Percentiles rank a stretch among this genome's conserved stretches.
Conservation (phyloP, 2,329 filamentous ascomycete species). For the Colletotrichum liaoningense region DNA sequence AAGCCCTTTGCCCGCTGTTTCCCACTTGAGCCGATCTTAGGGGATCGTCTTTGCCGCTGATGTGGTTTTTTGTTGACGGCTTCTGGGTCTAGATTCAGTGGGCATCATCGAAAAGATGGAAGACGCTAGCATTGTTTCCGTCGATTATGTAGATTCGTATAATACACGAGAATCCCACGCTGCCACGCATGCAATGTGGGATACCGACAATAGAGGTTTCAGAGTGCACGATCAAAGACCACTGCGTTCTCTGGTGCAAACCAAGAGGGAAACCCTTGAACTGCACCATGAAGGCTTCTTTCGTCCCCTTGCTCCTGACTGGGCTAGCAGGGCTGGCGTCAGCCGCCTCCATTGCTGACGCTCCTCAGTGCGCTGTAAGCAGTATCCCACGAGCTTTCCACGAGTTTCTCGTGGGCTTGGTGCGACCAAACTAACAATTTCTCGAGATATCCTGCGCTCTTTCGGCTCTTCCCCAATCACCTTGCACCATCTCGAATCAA, state of each 20-base stretch:
- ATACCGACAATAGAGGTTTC: neutral
- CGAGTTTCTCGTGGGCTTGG: too few relatives aligned
- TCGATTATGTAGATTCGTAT: neutral
- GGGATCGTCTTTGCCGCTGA: neutral
- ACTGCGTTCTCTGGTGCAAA: neutral
- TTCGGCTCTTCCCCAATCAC: neutral
- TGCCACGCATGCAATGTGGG: neutral
- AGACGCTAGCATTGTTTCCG: neutral
- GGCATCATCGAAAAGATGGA: neutral
- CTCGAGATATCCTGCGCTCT: too few relatives aligned
- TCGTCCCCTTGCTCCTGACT: neutral
- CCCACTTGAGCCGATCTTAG: neutral
- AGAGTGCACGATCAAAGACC: neutral
- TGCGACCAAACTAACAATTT: too few relatives aligned
- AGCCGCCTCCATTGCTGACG: too few relatives aligned
- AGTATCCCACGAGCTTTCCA: too few relatives aligned
- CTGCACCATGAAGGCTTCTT: neutral
- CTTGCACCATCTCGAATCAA: slow-evolving; percentile 3
- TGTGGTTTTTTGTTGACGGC: neutral
- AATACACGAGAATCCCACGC: neutral
- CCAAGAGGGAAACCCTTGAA: neutral
- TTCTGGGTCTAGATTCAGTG: neutral
- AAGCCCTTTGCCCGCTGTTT: neutral
- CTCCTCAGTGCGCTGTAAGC: too few relatives aligned
- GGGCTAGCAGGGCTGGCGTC: neutral